Conservation (phyloP, 2,329 filamentous ascomycete species). For the Phaeosphaeriaceae sp. region DNA sequence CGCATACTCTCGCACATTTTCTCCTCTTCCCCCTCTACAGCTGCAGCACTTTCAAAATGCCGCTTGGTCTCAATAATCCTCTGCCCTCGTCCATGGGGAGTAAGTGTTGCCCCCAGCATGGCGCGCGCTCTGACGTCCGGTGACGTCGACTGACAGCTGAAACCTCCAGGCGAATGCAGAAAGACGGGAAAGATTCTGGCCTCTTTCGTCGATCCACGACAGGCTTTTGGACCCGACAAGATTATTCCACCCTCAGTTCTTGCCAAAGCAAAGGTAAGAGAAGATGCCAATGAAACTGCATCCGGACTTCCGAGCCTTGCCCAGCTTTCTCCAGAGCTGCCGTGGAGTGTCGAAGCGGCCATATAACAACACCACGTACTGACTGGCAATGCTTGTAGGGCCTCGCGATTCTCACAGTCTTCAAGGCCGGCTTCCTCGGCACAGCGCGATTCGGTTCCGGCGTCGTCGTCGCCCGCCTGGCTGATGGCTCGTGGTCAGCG, state of each 20-base stretch:
- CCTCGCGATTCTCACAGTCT: conserved; percentile 83
- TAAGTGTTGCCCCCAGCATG: conserved; percentile 42
- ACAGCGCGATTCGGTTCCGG: conserved; percentile 83
- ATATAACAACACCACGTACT: background rate
- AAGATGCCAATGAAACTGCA: background rate
- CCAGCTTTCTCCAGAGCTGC: background rate
- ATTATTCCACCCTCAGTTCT: conserved; percentile 92
- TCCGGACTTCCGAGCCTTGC: background rate
- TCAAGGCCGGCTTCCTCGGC: conserved; percentile 86
- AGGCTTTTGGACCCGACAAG: conserved; percentile 95
- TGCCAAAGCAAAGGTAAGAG: conserved; percentile 81
- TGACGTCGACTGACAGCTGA: conserved; percentile 44
- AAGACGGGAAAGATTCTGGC: conserved; percentile 96
- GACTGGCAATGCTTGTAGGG: conserved; percentile 57
- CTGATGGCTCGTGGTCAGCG: conserved; percentile 81
- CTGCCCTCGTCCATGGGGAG: conserved; percentile 61
- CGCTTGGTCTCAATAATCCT: conserved; percentile 60
- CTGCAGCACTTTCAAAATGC: conserved; percentile 40
- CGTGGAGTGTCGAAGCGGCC: too few relatives aligned
- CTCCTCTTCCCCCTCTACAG: background rate
- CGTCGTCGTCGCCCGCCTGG: conserved; percentile 78
- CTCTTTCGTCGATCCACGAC: conserved; percentile 91
- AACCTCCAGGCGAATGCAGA: conserved; percentile 83
- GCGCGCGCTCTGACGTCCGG: conserved; percentile 13
- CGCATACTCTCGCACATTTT: background rate